Base-by-base conservation (phyloP, 2,329 filamentous ascomycete species). In the Sarocladium strictum region DNA sequence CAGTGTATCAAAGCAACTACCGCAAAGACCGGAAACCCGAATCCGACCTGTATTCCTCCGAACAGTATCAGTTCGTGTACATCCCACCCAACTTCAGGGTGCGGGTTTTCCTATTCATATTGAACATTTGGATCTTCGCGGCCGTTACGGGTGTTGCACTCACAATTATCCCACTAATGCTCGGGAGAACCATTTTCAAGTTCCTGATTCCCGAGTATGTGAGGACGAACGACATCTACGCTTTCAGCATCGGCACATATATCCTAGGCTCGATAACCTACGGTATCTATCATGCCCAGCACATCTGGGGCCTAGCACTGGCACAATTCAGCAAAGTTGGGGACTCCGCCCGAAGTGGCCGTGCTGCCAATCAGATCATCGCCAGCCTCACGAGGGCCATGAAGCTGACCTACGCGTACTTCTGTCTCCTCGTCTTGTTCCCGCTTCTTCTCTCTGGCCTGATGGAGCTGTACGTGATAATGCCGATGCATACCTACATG, bases 71-170 rank as follows among this genome's bases (percentile, higher is more conserved):
- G 59, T 77, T 84, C 55, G 86, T 92, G 19, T 94, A 92, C 63
- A 74, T 97, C 17, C 94, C 94, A 7, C 92, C 94, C 0, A 82
- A 83, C 70, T 97, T 99, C 74, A 82, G 86, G 10, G 65, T 84
- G 24, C 84, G 95, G 54, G 85, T 97, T 57, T 87, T 87, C 53
- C 72, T 89, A 2, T 97, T 99, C 70, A 91, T 97, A 60, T 72
- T 94, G 54, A 85, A 87, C 51, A 90, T 99, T 59, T 99, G 94
- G 94, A 67, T 91, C 32, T 97, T 99, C 71, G 93, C 93, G 19
- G 92, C 93, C 4, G 76, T 87, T 12, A 95, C 90, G 0, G 94
- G 94, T 23, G 84, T 97, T 56, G 83, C 86, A 59, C 83, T 89
- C 58, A 97, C 94, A 1, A 86, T 99, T 58, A 73, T 95, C 1